Conservation (phyloP, 2,329 filamentous ascomycete genomes). For the Salinomyces thailandicus region DNA sequence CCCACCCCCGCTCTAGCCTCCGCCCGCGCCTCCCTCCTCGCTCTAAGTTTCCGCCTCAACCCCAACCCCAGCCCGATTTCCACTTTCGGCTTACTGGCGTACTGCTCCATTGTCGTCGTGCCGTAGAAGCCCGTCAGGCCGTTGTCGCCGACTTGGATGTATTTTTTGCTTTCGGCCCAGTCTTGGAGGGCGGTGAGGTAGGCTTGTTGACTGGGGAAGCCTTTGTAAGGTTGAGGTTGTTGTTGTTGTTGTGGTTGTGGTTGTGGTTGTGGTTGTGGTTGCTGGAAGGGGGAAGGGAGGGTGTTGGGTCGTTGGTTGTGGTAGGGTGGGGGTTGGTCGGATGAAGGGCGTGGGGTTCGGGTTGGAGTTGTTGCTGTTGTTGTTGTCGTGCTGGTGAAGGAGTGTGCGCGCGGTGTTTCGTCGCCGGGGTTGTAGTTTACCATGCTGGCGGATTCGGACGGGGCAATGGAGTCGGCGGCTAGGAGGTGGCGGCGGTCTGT, state of each 20-base stretch:
- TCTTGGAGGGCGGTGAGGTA: slow-evolving; percentile 20
- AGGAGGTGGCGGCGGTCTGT: slow-evolving; percentile 29
- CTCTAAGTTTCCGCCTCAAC: slow-evolving; percentile 13
- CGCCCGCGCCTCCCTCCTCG: slow-evolving; percentile 14
- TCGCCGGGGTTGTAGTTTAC: slow-evolving; percentile 41
- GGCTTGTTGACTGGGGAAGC: slow-evolving; percentile 20
- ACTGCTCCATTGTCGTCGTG: slow-evolving; percentile 19
- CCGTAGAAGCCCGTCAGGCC: slow-evolving; percentile 21
- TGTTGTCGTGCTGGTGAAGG: slow-evolving; percentile 4
- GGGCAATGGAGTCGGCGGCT: slow-evolving; percentile 9
- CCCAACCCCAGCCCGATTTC: slow-evolving; percentile 11
- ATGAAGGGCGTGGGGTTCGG: background rate
- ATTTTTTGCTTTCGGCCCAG: slow-evolving; percentile 23
- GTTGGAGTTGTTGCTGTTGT: background rate
- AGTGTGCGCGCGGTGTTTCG: slow-evolving; percentile 11
- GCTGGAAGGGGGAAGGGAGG: background rate
- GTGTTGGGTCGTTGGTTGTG: slow-evolving; percentile 1
- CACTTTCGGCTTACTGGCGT: slow-evolving; percentile 10
- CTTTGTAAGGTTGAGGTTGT: slow-evolving; percentile 16
- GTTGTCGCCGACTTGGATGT: slow-evolving; percentile 14
- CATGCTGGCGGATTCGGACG: slow-evolving; percentile 9
- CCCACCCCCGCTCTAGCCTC: no score
- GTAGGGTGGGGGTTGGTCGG: slow-evolving; percentile 1
- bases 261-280: slow-evolving; percentile 2
- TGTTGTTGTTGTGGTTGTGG: slow-evolving; percentile 4